Conservation (phyloP, 371 early-diverging fungal genomes). For the Mortierella sp. region DNA sequence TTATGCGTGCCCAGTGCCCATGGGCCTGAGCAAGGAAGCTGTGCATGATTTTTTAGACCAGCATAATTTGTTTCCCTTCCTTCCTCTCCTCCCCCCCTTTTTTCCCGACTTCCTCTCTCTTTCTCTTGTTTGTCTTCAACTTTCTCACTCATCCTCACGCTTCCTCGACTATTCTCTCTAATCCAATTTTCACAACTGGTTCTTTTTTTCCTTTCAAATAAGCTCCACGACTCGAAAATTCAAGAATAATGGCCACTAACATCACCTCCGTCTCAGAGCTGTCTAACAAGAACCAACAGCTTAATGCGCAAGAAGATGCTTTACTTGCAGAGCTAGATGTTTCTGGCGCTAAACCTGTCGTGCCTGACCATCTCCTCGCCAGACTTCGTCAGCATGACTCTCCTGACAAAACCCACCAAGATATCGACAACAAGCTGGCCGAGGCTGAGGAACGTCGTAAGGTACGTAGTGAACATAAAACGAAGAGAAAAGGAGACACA, state of each 20-base stretch:
- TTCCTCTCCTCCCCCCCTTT: neutral
- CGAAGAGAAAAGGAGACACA: too few relatives aligned
- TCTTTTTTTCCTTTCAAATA: neutral
- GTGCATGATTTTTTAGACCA: too few relatives aligned
- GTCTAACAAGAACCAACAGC: conserved; percentile 30
- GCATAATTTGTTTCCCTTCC: too few relatives aligned
- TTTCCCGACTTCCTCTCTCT: neutral
- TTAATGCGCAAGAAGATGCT: conserved; percentile 13
- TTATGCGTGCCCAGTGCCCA: too few relatives aligned
- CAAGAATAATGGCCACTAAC: conserved; percentile 20
- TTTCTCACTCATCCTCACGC: neutral
- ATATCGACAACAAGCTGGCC: conserved; percentile 43
- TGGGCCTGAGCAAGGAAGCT: too few relatives aligned
- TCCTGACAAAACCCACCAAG: conserved; percentile 39
- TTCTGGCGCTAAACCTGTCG: conserved; percentile 31
- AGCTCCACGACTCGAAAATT: neutral
- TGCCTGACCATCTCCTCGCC: conserved; percentile 48
- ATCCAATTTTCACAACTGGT: neutral
- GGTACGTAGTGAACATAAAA: conserved; percentile 9
- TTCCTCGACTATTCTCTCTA: neutral
- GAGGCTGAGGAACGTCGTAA: conserved; percentile 53
- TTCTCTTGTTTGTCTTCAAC: neutral
- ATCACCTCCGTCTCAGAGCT: neutral
- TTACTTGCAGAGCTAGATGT: conserved; percentile 38
- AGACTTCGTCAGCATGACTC: conserved; percentile 24